Percentiles rank a stretch among this genome's conserved stretches.
These are phyloP conservation scores for Trichoderma sp. DNA, from an alignment of 2,329 filamentous ascomycete species.

Conservation along the genomic window DNA sequence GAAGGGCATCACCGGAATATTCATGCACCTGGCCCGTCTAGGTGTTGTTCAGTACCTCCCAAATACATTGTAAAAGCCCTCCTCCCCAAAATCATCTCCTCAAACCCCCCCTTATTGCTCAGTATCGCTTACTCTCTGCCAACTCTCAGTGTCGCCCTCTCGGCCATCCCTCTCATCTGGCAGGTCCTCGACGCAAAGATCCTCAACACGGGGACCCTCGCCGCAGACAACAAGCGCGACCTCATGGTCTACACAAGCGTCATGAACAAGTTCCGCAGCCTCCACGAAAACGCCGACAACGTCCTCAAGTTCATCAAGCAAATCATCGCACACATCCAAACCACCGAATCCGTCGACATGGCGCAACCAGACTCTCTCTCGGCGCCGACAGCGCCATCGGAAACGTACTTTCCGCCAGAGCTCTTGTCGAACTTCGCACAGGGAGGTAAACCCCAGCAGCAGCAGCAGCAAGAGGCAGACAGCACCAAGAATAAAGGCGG, in stretches of 20 bases:
- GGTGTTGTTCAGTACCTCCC: slow-evolving; percentile 20
- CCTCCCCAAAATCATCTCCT: too few species aligned
- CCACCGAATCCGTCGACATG: slow-evolving; percentile 19
- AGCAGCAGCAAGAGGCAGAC: neutral
- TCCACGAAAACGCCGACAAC: slow-evolving; percentile 22
- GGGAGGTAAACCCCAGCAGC: neutral
- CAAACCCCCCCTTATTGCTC: too few species aligned
- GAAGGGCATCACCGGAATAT: slow-evolving; percentile 5
- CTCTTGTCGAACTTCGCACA: slow-evolving; percentile 6
- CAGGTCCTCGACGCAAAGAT: slow-evolving; percentile 23
- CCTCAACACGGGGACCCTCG: slow-evolving; percentile 9
- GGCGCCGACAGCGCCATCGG: neutral
- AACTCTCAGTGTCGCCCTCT: slow-evolving; percentile 1
- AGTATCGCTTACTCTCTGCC: neutral
- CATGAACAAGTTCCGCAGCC: slow-evolving; percentile 23
- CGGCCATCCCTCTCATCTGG: slow-evolving; percentile 20
- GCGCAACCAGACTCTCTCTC: too few species aligned
- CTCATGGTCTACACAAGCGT: slow-evolving; percentile 25
- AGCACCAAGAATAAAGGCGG: too few species aligned
- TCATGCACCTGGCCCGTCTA: slow-evolving; percentile 17
- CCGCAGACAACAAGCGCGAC: slow-evolving; percentile 19
- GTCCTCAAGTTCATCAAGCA: slow-evolving; percentile 22
- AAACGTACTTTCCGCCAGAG: slow-evolving; percentile 6
- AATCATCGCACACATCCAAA: slow-evolving; percentile 19
- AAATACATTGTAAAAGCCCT: slow-evolving; percentile 18